Percentiles rank a stretch among this genome's conserved stretches.
These are phyloP conservation scores for Mucor piriformis DNA, from an alignment of 371 early-diverging fungal genomes.

Conservation along the genomic window DNA sequence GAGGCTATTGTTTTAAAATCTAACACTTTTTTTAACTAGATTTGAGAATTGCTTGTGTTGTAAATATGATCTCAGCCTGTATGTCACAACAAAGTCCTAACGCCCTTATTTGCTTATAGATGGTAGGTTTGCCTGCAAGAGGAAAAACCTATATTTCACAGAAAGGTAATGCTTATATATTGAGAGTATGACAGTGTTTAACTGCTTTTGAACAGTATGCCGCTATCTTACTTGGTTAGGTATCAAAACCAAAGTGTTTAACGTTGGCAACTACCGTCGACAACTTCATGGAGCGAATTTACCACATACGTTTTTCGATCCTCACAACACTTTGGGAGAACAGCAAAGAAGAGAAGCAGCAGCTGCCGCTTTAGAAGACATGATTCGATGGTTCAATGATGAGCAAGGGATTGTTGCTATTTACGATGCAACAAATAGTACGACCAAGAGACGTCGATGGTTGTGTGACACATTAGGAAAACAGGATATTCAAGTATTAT, in stretches of 20 bases:
- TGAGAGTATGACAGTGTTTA: not conserved
- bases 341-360: conserved; percentile 84
- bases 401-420: conserved; percentile 85
- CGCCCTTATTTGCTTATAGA: conserved; percentile 39
- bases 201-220: conserved; percentile 58
- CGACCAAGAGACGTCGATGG: conserved; percentile 76
- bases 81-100: not conserved
- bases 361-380: conserved; percentile 81
- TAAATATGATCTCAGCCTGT: conserved; percentile 29
- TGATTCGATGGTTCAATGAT: conserved; percentile 88
- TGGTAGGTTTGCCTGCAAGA: conserved; percentile 87
- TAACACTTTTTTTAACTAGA: conserved; percentile 28
- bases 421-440: conserved; percentile 98
- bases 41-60: conserved; percentile 68
- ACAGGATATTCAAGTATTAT: conserved; percentile 86
- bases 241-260: conserved; percentile 89
- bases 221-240: conserved; percentile 96
- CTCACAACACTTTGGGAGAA: conserved; percentile 75
- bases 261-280: conserved; percentile 95
- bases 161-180: conserved; percentile 67
- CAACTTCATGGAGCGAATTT: conserved; percentile 84
- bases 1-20: no score
- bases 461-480: conserved; percentile 68
- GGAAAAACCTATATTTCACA: conserved; percentile 93
- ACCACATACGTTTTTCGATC: conserved; percentile 92